Conservation (phyloP, 371 early-diverging fungal species). For the Syncephalastrum contaminatum region DNA sequence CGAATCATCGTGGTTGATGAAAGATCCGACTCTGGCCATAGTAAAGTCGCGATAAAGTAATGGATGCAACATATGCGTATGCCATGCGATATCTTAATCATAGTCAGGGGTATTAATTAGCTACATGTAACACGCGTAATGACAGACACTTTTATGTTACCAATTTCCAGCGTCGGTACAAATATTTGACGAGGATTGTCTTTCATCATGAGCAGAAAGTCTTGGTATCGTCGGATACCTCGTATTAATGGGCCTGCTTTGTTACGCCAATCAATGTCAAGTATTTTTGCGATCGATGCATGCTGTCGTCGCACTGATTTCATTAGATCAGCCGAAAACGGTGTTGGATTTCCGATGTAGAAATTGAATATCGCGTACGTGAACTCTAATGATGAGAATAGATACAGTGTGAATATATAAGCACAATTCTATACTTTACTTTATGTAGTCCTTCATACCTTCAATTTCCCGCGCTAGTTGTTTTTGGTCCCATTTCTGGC, state of each 20-base stretch:
- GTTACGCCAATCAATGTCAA: slow-evolving; percentile 13
- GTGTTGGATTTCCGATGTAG: slow-evolving; percentile 10
- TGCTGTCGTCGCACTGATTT: slow-evolving; percentile 36
- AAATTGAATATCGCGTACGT: too few relatives aligned
- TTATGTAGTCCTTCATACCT: too few relatives aligned
- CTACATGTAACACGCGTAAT: background rate
- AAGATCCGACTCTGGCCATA: slow-evolving; percentile 20
- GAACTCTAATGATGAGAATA: too few relatives aligned
- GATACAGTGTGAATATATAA: too few relatives aligned
- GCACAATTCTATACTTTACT: too few relatives aligned
- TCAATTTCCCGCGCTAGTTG: too few relatives aligned
- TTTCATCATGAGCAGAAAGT: slow-evolving; percentile 18
- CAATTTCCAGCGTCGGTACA: slow-evolving; percentile 43
- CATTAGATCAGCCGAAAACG: slow-evolving; percentile 26
- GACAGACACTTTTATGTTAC: background rate
- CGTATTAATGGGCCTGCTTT: background rate
- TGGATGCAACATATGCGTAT: slow-evolving; percentile 47
- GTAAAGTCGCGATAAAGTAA: slow-evolving; percentile 32
- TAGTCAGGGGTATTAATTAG: background rate
- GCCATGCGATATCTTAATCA: slow-evolving; percentile 21
- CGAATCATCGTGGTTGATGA: slow-evolving; percentile 48
- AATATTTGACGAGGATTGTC: slow-evolving; percentile 15
- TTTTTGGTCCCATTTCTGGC: too few relatives aligned
- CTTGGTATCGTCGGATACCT: slow-evolving; percentile 18
- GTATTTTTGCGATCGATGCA: slow-evolving; percentile 21